Evolutionary conservation across 2,329 filamentous ascomycete genomes (phyloP), one percentile per base, ranked within the genome.

Genomic region (Thelonectria discophora): DNA sequence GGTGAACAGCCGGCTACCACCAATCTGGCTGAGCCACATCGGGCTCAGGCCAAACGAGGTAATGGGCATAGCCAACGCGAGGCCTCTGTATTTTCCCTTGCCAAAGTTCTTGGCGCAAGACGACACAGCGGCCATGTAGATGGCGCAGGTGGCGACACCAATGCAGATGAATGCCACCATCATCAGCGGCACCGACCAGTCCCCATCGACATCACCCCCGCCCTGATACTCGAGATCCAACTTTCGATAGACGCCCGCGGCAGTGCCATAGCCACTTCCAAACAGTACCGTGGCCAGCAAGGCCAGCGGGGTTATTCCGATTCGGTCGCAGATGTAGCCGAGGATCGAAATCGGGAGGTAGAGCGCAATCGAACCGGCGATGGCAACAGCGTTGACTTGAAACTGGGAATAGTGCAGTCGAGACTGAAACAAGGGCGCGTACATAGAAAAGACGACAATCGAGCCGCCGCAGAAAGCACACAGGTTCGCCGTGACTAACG

Each of bases 91-190:
- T 72, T 90, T 91, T 4, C 93, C 93, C 63, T 90, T 88, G 50
- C 94, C 94, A 78, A 98, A 99, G 79, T 98, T 99, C 87, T 99
- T 99, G 37, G 95, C 95, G 73, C 93, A 97, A 0, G 94, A 97
- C 7, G 94, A 94, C n/a, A 99, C 90, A 2, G 93, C 90, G 52
- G 89, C 86, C 58, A 98, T 83, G 76, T 98, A 99, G 88, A 98
- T 93, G 76, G 87, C 88, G 66, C 91, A 92, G 0, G 94, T 97
- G 5, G 88, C 94, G 64, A 90, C 85, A 2, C 95, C 95, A 60
- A 99, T 88, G 53, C 86, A 85, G 48, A 94, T 83, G 75, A 98
- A 99, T 1, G 93, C 90, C 56, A 92, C 74, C 6, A 97, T 81
- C 94, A 99, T 97, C 69, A 91, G 81, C 67, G 85, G 86, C 69